A percentile compares a stretch with the other conserved stretches of the same genome.
Conservation (phyloP, 2,329 filamentous ascomycete species). For the Blastomyces gilchristii region DNA sequence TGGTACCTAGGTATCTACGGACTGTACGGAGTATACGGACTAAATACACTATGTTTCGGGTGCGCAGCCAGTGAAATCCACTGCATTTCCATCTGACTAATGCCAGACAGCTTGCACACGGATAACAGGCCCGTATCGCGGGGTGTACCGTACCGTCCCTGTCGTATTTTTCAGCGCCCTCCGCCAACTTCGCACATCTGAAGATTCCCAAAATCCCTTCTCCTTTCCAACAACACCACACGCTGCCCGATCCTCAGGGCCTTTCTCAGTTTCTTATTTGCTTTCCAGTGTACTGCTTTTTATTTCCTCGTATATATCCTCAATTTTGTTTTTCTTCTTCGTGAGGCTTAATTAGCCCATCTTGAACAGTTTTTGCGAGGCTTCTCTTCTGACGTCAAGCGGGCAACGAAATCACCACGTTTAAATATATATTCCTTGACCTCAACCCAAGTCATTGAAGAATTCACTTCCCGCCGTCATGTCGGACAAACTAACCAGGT, state of each 20-base stretch:
- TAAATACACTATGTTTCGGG: neutral
- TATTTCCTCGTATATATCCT: neutral
- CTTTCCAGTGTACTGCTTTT: conserved; percentile 10
- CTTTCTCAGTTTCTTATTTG: neutral
- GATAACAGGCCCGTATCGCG: neutral
- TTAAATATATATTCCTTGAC: neutral
- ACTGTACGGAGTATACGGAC: too few species aligned
- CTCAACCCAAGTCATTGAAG: neutral
- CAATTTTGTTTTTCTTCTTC: conserved; percentile 6
- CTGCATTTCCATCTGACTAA: neutral
- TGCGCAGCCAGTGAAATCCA: neutral
- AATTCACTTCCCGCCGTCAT: conserved; percentile 44
- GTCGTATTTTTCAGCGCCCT: neutral
- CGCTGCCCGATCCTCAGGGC: neutral
- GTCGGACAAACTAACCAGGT: conserved; percentile 94
- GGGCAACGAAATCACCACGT: neutral
- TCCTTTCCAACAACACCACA: neutral
- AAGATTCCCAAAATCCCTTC: neutral
- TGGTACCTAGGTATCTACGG: too few species aligned
- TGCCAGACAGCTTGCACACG: too few species aligned
- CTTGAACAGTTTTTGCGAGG: neutral
- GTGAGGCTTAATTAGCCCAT: neutral
- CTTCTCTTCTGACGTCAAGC: neutral
- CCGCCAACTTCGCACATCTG: neutral
- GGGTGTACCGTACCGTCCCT: neutral